Conservation (phyloP, 2,329 filamentous ascomycete species). For the Thermochaetoides dissita region DNA sequence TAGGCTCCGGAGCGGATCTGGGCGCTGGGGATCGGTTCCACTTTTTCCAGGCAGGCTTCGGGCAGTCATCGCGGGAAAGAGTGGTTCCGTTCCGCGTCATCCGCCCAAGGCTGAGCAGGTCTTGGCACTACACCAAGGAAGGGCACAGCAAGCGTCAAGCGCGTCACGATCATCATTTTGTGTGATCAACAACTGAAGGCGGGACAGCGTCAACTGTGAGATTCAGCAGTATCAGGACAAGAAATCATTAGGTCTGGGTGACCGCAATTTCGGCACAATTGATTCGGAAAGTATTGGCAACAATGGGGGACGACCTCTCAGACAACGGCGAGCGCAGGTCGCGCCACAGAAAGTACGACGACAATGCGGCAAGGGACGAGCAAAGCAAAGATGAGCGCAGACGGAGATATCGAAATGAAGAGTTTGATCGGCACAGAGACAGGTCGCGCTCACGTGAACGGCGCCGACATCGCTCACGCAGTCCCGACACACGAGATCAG, state of each 20-base stretch:
- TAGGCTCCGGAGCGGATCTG: no score
- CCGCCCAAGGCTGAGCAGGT: no score
- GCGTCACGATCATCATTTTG: no score
- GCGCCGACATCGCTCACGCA: conserved; percentile 13
- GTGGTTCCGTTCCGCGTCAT: no score
- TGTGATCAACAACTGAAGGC: no score
- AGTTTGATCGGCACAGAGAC: conserved; percentile 4
- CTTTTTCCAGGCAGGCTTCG: no score
- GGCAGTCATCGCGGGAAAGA: no score
- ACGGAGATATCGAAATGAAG: conserved; percentile 7
- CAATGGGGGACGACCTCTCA: conserved; percentile 11
- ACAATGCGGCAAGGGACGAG: background rate
- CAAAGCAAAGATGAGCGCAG: conserved; percentile 5
- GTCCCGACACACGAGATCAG: conserved; percentile 12
- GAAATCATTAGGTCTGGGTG: no score
- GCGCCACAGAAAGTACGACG: conserved; percentile 9
- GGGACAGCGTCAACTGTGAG: background rate
- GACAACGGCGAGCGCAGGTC: conserved; percentile 6
- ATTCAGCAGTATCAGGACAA: background rate
- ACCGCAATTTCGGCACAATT: background rate
- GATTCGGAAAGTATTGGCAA: background rate
- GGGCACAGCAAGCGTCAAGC: no score
- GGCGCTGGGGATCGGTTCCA: no score
- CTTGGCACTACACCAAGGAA: no score
- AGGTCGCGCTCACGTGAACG: conserved; percentile 11